Conservation (phyloP, 768 basidiomycete genomes). For the Arthromyces matolae region DNA sequence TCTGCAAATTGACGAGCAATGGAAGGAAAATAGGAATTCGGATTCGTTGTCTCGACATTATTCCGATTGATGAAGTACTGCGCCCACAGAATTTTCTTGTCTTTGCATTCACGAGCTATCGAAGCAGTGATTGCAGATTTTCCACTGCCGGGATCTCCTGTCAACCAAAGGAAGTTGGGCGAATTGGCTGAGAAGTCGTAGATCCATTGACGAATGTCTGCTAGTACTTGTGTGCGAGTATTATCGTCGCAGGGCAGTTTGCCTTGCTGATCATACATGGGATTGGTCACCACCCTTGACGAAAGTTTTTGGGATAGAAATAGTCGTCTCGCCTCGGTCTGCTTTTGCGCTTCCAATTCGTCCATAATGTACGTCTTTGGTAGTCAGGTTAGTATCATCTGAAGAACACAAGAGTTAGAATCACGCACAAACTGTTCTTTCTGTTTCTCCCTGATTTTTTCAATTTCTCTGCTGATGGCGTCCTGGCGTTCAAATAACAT, state of each 20-base stretch:
- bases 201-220: conserved; percentile 12
- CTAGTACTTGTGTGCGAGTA: conserved; percentile 13
- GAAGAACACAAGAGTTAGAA: background rate
- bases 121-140: conserved; percentile 15
- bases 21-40: conserved; percentile 16
- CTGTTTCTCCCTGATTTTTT: conserved; percentile 8
- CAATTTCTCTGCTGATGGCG: conserved; percentile 2
- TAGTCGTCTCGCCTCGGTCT: conserved; percentile 6
- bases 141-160: conserved; percentile 1
- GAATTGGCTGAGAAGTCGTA: conserved; percentile 3
- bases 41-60: conserved; percentile 13
- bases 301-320: conserved; percentile 8
- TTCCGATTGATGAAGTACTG: conserved; percentile 16
- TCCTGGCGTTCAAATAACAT: conserved; percentile 2
- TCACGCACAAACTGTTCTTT: conserved; percentile 8
- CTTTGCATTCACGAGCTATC: conserved; percentile 10
- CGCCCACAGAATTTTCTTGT: conserved; percentile 11
- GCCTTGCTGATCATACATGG: conserved; percentile 14
- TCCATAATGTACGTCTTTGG: conserved; percentile 2
- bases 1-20: conserved; percentile 16
- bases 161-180: conserved; percentile 8
- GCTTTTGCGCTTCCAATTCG: conserved; percentile 10
- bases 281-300: conserved; percentile 4
- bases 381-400: background rate
- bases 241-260: conserved; percentile 16